A percentile compares a stretch with the other conserved stretches of the same genome.
phyloP scores from a whole-genome alignment of 495 filamentous ascomycete species.

The Elasticomyces elasticus region DNA sequence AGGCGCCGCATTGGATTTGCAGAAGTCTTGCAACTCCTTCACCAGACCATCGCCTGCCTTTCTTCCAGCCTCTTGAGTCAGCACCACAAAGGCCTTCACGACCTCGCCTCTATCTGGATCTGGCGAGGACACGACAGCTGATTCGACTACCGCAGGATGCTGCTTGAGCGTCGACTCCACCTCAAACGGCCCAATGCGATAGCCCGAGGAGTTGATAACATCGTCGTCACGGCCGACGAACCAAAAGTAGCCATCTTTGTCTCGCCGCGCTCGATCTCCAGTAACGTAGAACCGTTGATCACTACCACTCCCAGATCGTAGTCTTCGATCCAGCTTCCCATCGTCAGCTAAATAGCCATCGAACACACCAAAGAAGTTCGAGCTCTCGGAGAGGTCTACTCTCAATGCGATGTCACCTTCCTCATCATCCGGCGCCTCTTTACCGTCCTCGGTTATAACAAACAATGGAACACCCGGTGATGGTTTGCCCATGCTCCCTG shows the following conservation, averaged over 20 bases:
- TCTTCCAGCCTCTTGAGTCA: constrained; percentile 4
- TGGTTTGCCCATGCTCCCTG: constrained; percentile 19
- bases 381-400: constrained; percentile 4
- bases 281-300: constrained; percentile 12
- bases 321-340: constrained; percentile 5
- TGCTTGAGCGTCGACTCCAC: constrained; percentile 22
- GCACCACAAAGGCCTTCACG: constrained; percentile 21
- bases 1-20: constrained; percentile 20
- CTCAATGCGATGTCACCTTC: constrained; percentile 22
- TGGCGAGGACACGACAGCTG: constrained; percentile 19
- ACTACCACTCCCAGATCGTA: neutral
- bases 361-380: constrained; percentile 18
- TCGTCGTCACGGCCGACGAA: constrained; percentile 23
- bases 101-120: constrained; percentile 18
- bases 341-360: constrained; percentile 19
- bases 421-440: neutral
- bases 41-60: constrained; percentile 1
- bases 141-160: constrained; percentile 21
- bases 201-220: constrained; percentile 21
- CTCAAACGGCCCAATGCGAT: constrained; percentile 23
- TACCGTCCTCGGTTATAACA: constrained; percentile 14
- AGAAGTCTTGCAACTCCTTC: constrained; percentile 21
- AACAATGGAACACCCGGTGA: constrained; percentile 17
- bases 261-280: constrained; percentile 17
- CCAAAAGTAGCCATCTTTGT: constrained; percentile 24